phyloP scores from a whole-genome alignment of 768 basidiomycete genomes.

The Pleurotus pulmonarius region DNA sequence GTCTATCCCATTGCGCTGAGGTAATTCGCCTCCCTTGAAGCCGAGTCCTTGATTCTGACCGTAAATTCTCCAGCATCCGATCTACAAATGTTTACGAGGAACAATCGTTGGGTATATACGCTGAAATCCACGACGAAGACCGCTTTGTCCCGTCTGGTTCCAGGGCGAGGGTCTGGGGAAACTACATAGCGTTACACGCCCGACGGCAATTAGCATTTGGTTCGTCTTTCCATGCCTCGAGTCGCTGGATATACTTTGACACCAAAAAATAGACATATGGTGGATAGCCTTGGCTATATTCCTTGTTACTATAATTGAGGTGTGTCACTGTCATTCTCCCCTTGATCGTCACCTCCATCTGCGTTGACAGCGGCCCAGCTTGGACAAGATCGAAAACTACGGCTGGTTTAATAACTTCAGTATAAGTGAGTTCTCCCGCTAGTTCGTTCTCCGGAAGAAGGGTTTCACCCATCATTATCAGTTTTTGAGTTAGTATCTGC shows the following conservation, averaged over 20 bases:
- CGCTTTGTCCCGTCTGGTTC: no score
- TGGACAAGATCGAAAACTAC: constrained; percentile 50
- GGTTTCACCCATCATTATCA: constrained; percentile 19
- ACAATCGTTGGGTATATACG: constrained; percentile 78
- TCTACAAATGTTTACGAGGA: constrained; percentile 93
- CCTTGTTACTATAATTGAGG: constrained; percentile 91
- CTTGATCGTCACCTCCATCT: constrained; percentile 2
- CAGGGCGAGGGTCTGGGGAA: constrained; percentile 44
- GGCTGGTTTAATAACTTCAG: constrained; percentile 84
- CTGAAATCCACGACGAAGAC: constrained; percentile 39
- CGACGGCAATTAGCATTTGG: constrained; percentile 89
- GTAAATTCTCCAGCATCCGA: constrained; percentile 62
- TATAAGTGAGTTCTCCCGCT: constrained; percentile 44
- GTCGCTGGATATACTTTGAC: neutral
- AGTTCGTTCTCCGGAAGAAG: neutral
- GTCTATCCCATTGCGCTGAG: constrained; percentile 81
- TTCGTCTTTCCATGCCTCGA: constrained; percentile 24
- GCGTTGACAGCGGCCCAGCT: constrained; percentile 44
- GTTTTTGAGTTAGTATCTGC: constrained; percentile 87
- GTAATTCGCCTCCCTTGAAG: constrained; percentile 25
- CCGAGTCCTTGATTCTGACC: neutral
- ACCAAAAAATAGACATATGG: constrained; percentile 80
- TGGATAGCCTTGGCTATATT: constrained; percentile 88
- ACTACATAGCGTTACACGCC: constrained; percentile 76
- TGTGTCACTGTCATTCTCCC: constrained; percentile 23